Conservation (phyloP, 371 early-diverging fungal genomes). For the Circinella umbellata region DNA sequence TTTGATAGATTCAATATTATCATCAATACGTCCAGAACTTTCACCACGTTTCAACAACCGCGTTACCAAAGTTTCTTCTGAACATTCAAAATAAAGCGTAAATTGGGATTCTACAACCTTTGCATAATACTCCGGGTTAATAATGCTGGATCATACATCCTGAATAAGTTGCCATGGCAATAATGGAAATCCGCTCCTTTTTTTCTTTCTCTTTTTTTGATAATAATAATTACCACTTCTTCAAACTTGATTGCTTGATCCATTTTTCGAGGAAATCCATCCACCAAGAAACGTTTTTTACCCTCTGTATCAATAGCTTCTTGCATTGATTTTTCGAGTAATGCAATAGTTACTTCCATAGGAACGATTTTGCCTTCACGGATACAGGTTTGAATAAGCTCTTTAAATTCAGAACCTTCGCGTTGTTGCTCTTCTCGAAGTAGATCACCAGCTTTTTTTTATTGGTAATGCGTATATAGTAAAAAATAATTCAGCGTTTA, state of each 20-base stretch:
- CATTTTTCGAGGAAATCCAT: constrained; percentile 96
- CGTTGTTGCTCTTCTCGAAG: constrained; percentile 91
- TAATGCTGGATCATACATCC: too few relatives aligned
- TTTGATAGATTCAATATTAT: constrained; percentile 94
- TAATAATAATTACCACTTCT: constrained; percentile 60
- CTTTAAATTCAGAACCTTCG: constrained; percentile 85
- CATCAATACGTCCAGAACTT: constrained; percentile 92
- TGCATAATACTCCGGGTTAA: background rate
- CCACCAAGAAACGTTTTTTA: constrained; percentile 82
- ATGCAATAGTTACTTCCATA: constrained; percentile 90
- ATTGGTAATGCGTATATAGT: too few relatives aligned
- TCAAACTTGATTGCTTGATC: constrained; percentile 96
- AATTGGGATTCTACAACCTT: constrained; percentile 71
- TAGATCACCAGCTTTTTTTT: constrained; percentile 86
- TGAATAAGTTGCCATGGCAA: too few relatives aligned
- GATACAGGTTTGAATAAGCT: constrained; percentile 88
- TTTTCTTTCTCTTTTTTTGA: background rate
- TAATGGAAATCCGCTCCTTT: background rate
- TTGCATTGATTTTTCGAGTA: constrained; percentile 90
- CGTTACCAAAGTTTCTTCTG: constrained; percentile 86
- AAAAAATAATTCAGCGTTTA: too few relatives aligned
- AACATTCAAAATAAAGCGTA: constrained; percentile 92
- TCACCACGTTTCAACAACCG: constrained; percentile 91
- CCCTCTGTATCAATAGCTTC: constrained; percentile 57
- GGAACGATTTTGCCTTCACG: constrained; percentile 96